Percentiles rank a stretch among this genome's conserved stretches.
Conservation (phyloP, 108 stramenopile species). For the Ochromonas danica region DNA sequence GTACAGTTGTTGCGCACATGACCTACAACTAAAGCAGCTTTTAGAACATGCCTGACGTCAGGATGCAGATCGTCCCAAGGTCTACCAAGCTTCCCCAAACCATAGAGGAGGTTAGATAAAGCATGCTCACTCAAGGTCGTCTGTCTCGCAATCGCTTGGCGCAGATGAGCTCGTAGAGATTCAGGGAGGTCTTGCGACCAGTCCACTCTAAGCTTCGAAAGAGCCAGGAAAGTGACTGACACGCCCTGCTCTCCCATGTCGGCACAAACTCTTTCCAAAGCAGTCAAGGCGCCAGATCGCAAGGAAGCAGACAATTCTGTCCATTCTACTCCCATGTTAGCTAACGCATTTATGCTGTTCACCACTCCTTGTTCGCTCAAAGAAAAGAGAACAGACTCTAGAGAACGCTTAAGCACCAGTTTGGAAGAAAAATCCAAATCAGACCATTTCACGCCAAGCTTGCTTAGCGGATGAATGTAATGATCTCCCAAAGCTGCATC, state of each 20-base stretch:
- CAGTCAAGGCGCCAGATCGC: background rate
- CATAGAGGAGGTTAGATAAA: background rate
- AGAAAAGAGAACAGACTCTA: background rate
- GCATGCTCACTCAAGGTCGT: background rate
- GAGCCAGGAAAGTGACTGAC: background rate
- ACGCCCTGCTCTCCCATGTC: background rate
- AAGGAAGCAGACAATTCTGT: background rate
- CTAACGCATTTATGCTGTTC: background rate
- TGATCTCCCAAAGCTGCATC: background rate
- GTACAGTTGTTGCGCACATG: background rate
- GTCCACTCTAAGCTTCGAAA: background rate
- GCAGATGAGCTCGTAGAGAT: background rate
- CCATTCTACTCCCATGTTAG: background rate
- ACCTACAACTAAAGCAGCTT: background rate
- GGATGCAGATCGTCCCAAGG: background rate
- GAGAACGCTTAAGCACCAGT: background rate
- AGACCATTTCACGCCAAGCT: background rate
- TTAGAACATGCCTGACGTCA: background rate
- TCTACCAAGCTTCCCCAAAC: background rate
- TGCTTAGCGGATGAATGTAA: background rate
- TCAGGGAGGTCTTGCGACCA: background rate
- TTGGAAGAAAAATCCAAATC: background rate
- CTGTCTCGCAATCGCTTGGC: background rate
- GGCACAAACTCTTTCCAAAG: background rate
- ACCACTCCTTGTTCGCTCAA: background rate